These are phyloP conservation scores for Phanerochaete carnosa DNA, from an alignment of 768 basidiomycete species.

Conservation along the genomic window DNA sequence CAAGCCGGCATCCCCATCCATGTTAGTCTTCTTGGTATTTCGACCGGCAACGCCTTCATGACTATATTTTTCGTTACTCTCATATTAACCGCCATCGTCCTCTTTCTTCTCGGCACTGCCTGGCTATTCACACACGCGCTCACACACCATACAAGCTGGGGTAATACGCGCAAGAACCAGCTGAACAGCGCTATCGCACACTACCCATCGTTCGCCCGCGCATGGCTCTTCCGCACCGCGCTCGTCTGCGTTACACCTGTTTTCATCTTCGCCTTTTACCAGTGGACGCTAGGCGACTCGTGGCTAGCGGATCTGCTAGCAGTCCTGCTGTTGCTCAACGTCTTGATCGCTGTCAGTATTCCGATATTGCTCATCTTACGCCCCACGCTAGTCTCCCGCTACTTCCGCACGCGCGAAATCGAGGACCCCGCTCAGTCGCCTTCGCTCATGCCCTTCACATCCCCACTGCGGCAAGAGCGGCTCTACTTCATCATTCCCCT, in stretches of 20 bases:
- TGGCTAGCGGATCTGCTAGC: constrained; percentile 83
- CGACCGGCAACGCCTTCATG: constrained; percentile 87
- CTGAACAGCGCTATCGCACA: constrained; percentile 22
- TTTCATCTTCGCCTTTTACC: constrained; percentile 77
- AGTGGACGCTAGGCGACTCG: constrained; percentile 89
- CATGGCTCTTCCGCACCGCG: constrained; percentile 67
- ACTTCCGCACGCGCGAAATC: constrained; percentile 15
- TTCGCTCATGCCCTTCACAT: constrained; percentile 55
- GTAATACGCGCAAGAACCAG: constrained; percentile 17
- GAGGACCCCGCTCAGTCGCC: constrained; percentile 2
- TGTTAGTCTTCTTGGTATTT: constrained; percentile 72
- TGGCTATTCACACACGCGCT: constrained; percentile 42
- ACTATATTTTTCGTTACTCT: constrained; percentile 78
- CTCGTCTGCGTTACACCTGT: constrained; percentile 69
- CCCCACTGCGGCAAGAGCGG: constrained; percentile 61
- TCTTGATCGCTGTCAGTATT: constrained; percentile 45
- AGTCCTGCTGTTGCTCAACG: constrained; percentile 56
- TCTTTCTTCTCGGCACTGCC: constrained; percentile 48
- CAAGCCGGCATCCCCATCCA: constrained; percentile 83
- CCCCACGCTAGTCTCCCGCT: constrained; percentile 35
- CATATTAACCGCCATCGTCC: constrained; percentile 59
- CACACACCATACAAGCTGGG: constrained; percentile 16
- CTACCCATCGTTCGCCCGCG: constrained; percentile 46
- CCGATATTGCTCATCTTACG: constrained; percentile 47
- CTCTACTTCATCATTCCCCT: constrained; percentile 66